Evolutionary conservation across 1,139 yeast genomes (phyloP), one percentile per base, ranked within the genome.

Genomic region (Saccharomycopsis crataegensis): DNA sequence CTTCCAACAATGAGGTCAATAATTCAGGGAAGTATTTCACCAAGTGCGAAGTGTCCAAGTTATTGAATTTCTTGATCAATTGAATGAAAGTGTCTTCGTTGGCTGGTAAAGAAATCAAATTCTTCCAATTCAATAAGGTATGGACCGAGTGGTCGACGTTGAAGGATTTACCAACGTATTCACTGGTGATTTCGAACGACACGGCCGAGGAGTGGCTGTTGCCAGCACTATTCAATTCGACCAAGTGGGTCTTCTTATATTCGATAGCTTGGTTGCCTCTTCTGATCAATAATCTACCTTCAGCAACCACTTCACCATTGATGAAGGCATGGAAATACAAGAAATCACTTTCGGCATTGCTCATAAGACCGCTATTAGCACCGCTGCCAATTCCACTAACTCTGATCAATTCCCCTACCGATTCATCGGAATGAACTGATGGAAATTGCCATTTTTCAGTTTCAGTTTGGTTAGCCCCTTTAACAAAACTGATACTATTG

Each of bases 341-440:
- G 52, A 72, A 72, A 62, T 86, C 94, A 56, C 79, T 79, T 16
- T 67, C 66, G 1, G 62, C 61, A 58, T 63, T 61, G 42, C 65
- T 63, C 68, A 70, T 57, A 33, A 49, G 16, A 6, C 37, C 32
- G 17, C 40, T 48, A 48, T 56, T 56, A 11, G 48, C 17, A 17
- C 55, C 52, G 65, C 50, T 62, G 63, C 78, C 75, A 37, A 83
- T 70, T 50, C 86, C 83, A 57, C 77, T 76, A 32, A 84, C 72
- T 62, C 81, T 77, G 49, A 85, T 73, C 55, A 78, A 75, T 65
- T 85, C 93, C 43, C 94, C 94, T 59, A 86, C 73, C 9, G 79
- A 75, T 66, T 89, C 96, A 50, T 79, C 85, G 1, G 90, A 82
- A 62, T 76, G 76, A 12, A 86, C 89, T 1, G 94, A 83, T n/a